Evolutionary conservation across 176 grass and related monocot species (phyloP).

Genomic region (Carex pumila): DNA sequence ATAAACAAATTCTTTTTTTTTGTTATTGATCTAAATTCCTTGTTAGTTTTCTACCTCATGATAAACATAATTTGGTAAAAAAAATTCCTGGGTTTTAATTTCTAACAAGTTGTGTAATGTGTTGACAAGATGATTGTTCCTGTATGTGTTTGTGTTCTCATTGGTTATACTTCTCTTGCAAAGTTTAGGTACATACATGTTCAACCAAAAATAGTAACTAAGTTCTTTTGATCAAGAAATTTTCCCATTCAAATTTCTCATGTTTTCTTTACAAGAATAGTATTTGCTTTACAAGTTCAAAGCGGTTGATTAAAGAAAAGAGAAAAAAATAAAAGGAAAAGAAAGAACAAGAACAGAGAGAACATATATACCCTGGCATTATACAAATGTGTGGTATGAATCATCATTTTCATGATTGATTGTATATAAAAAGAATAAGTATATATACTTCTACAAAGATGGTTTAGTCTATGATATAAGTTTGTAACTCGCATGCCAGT

Average conservation of each 20-base stretch:
- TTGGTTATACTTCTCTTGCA: neutral
- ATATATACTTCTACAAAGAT: neutral
- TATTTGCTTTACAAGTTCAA: neutral
- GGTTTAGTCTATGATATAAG: neutral
- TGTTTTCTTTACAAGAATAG: neutral
- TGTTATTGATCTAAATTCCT: neutral
- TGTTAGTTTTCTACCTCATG: neutral
- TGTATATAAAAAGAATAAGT: neutral
- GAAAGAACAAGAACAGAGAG: neutral
- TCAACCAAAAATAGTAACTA: neutral
- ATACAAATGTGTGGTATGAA: neutral
- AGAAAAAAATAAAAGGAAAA: neutral
- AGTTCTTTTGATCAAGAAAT: neutral
- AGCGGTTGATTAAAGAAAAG: too few relatives aligned
- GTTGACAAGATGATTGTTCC: neutral
- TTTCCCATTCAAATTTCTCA: neutral
- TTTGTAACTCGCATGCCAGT: conserved; percentile 12
- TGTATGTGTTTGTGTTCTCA: neutral
- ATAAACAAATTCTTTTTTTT: neutral
- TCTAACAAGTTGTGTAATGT: neutral
- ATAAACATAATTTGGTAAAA: neutral
- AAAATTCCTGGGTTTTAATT: neutral
- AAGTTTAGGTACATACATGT: neutral
- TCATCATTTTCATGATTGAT: neutral
- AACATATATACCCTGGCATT: neutral